phyloP scores from a whole-genome alignment of 257 asterid species.

The Phtheirospermum japonicum region DNA sequence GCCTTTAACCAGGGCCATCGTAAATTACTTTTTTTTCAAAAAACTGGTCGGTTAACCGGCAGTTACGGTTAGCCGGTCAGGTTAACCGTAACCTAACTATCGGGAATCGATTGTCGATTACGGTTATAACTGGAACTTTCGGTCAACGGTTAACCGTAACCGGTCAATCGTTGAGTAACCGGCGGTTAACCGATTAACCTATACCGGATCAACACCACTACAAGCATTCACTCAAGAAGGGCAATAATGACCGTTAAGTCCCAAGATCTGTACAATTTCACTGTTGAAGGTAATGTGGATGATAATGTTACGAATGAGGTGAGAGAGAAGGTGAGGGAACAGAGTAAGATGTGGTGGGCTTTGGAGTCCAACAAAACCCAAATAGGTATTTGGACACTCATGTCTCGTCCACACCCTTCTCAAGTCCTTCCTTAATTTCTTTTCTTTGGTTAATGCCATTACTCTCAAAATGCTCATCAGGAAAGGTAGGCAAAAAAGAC shows the following conservation, averaged over 20 bases:
- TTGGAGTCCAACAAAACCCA: constrained; percentile 75
- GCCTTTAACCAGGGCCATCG: too few species aligned
- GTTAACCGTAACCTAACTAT: too few species aligned
- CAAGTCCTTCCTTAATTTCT: constrained; percentile 73
- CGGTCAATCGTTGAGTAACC: too few species aligned
- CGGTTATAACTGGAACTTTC: too few species aligned
- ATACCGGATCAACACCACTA: too few species aligned
- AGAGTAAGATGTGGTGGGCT: constrained; percentile 93
- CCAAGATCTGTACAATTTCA: constrained; percentile 91
- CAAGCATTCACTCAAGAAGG: constrained; percentile 87
- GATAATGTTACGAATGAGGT: constrained; percentile 96
- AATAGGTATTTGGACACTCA: constrained; percentile 81
- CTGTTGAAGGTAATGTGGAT: constrained; percentile 96
- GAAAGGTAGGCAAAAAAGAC: too few species aligned
- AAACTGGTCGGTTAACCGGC: too few species aligned
- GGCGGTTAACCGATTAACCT: too few species aligned
- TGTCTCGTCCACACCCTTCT: constrained; percentile 43
- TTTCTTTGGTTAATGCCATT: constrained; percentile 74
- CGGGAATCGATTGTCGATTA: too few species aligned
- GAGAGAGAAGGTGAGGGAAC: constrained; percentile 91
- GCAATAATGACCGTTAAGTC: constrained; percentile 89
- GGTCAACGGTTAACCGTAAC: too few species aligned
- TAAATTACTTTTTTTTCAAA: too few species aligned
- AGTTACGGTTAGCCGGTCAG: too few species aligned
- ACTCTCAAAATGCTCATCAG: constrained; percentile 87